Base-by-base conservation (phyloP, 2,329 filamentous ascomycete genomes). In the Lasiodiplodia gonubiensis region DNA sequence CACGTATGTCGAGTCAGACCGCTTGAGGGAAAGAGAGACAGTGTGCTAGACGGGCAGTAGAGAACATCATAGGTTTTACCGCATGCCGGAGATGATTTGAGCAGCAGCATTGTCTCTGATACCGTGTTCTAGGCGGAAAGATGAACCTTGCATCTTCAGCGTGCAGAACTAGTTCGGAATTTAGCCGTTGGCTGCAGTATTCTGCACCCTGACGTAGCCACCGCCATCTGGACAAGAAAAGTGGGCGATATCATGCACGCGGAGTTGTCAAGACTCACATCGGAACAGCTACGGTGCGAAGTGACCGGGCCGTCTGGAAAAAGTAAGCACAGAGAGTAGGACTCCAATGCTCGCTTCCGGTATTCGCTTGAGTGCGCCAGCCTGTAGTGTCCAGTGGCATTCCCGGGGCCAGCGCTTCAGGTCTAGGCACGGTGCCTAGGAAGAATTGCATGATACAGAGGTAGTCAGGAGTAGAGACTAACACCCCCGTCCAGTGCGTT, bases 1-100 rank as follows among this genome's bases (percentile, higher is more conserved):
- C 59, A 37, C 59, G 30, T 37, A 35, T 37, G 18, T 25, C 42
- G 27, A 30, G 27, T 30, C n/a, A 63, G 59, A 51, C 59, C 59
- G 59, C 59, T 27, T n/a, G 11, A 27, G 48, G 14, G 10, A 35
- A 27, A 42, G 39, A n/a, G 8, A 33, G 8, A 46, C 39, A 63
- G 42, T 37, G 46, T n/a, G 12, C 46, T 27, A 51, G 35, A 27
- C 51, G 35, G 42, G n/a, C 42, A 18, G n/a, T 18, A 25, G 51
- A 27, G 59, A 51, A 63, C 42, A n/a, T 46, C 59, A 30, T 35
- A 35, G 16, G 27, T n/a, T 37, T 48, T 46, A 37, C 27, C 42
- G 12, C 25, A 23, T 37, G 35, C 23, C 12, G 57, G 25, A 46
- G n/a, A 14, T 21, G n/a, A 18, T 37, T 23, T 51, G 11, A 18